These are phyloP conservation scores for Exophiala bonariae DNA, from an alignment of 2,329 filamentous ascomycete species.

Conservation along the genomic window DNA sequence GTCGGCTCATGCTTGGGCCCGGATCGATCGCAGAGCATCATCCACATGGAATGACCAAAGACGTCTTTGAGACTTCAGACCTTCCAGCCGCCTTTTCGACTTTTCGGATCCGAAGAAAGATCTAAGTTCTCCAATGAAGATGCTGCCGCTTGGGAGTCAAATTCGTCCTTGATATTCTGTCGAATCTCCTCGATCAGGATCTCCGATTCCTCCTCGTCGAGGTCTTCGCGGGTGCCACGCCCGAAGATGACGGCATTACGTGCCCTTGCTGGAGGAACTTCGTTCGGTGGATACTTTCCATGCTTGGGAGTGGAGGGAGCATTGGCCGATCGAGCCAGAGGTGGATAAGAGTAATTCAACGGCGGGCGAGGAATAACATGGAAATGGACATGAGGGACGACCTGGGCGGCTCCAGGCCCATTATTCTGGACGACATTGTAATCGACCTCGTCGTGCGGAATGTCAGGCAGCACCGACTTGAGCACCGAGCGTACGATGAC, in stretches of 20 bases:
- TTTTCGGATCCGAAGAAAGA: too few species aligned
- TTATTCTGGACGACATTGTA: slow-evolving; percentile 99
- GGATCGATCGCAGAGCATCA: too few species aligned
- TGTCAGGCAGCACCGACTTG: slow-evolving; percentile 60
- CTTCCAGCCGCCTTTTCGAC: slow-evolving; percentile 7
- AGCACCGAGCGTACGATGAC: slow-evolving; percentile 69
- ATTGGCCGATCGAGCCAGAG: slow-evolving; percentile 3
- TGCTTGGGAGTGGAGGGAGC: slow-evolving; percentile 28
- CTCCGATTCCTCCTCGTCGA: slow-evolving; percentile 48
- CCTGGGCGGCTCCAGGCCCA: slow-evolving; percentile 82
- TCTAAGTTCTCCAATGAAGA: too few species aligned
- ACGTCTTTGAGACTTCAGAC: slow-evolving; percentile 2
- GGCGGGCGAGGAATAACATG: slow-evolving; percentile 83
- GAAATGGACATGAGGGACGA: slow-evolving; percentile 91
- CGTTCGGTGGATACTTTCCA: slow-evolving; percentile 17
- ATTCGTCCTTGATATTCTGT: slow-evolving; percentile 33
- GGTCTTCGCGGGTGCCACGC: slow-evolving; percentile 46
- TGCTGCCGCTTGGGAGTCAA: not conserved
- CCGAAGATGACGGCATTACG: slow-evolving; percentile 47
- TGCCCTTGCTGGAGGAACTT: slow-evolving; percentile 14
- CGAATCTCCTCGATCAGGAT: slow-evolving; percentile 39
- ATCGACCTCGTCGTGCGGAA: slow-evolving; percentile 52
- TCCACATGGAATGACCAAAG: too few species aligned
- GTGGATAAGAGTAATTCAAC: slow-evolving; percentile 28
- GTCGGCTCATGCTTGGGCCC: too few species aligned